Evolutionary conservation across 2,329 filamentous ascomycete genomes (phyloP), one percentile per base, ranked within the genome.

Genomic region (Coniochaeta ligniaria): DNA sequence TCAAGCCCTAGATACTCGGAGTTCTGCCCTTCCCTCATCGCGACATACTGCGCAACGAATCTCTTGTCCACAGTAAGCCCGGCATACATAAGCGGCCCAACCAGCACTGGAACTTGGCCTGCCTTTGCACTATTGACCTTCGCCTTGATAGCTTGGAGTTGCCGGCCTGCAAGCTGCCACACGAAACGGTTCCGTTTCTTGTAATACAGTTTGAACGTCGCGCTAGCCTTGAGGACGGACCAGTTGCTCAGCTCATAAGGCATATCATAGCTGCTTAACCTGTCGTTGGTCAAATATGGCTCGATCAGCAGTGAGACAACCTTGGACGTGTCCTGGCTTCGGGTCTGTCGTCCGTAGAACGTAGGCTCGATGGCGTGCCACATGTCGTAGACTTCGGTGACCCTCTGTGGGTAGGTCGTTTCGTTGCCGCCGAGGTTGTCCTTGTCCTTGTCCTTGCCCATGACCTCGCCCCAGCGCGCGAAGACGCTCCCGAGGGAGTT

Each of bases 151-250:
- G 69, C 68, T 8, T 74, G 76, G 2, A 84, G 72, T 66, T 84
- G 81, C 1, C 69, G 71, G 0, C 82, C 82, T 0, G 77, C 77
- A 62, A 84, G 74, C 12, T 68, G 69, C 80, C 80, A 85, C 1
- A 73, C 66, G 59, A 84, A 78, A n/a, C n/a, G n/a, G n/a, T n/a
- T n/a, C 0, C 58, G 61, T 0, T 4, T 61, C 0, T 62, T 58
- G 63, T 75, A 72, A 38, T 70, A 74, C n/a, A 71, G 45, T 47
- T 75, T 76, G 66, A 82, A 84, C 3, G 75, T 69, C 3, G 71
- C 72, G 1, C 81, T 83, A 0, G 82, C 83, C 61, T 82, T 81
- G 17, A 84, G 69, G 2, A 82, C 68, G 3, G 75, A 73, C 81
- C 81, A 85, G 3, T 64, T 68, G 28, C 73, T 76, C 12, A 73